Evolutionary conservation across 129 eudicot species (phyloP).

Genomic region (Tanacetum coccineum): DNA sequence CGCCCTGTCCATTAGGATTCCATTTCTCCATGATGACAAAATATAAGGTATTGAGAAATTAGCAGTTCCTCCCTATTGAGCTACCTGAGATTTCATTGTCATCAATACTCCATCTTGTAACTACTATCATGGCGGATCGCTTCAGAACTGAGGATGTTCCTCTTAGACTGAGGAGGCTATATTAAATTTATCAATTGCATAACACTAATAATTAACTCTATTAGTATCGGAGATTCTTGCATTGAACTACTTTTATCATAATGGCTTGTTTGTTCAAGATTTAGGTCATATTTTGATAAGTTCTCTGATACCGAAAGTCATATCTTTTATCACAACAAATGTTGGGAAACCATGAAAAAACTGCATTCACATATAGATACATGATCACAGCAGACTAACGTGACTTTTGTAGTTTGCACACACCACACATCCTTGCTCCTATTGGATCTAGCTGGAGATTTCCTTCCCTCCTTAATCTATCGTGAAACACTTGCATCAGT

Average conservation of each 20-base stretch:
- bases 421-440: too few relatives aligned
- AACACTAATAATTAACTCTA: not conserved
- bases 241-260: not conserved
- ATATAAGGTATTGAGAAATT: not conserved
- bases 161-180: not conserved
- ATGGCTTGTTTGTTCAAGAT: not conserved
- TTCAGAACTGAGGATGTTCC: not conserved
- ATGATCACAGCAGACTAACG: too few relatives aligned
- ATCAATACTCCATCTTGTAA: constrained; percentile 4
- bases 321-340: not conserved
- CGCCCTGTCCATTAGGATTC: too few relatives aligned
- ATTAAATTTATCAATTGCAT: constrained; percentile 3
- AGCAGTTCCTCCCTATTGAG: not conserved
- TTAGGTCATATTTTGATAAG: not conserved
- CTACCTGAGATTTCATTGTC: not conserved
- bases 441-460: too few relatives aligned
- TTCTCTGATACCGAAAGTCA: not conserved
- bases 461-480: too few relatives aligned
- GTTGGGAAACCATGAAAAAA: not conserved
- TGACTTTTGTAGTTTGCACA: too few relatives aligned
- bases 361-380: too few relatives aligned
- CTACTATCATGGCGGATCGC: too few relatives aligned
- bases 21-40: too few relatives aligned
- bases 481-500: too few relatives aligned
- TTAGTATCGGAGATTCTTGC: not conserved